These are phyloP conservation scores for Larix sibirica DNA, from an alignment of 83 land plant species.

Conservation along the genomic window DNA sequence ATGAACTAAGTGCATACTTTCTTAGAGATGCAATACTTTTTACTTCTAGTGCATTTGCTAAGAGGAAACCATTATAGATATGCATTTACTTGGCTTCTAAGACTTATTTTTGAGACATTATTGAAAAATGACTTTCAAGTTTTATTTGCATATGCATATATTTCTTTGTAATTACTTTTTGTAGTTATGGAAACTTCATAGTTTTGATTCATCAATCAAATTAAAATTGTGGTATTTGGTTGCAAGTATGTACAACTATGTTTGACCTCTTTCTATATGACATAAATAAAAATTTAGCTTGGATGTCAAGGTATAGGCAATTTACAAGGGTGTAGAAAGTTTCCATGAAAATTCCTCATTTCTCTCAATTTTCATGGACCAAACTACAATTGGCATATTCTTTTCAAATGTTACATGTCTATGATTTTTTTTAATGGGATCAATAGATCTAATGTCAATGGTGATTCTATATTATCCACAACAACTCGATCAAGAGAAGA, in stretches of 20 bases:
- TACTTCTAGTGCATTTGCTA: neutral
- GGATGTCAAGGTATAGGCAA: neutral
- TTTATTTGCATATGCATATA: too few species aligned
- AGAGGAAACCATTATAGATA: neutral
- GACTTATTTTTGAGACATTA: too few species aligned
- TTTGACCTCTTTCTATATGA: neutral
- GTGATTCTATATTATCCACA: neutral
- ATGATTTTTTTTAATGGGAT: neutral
- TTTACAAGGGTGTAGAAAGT: neutral
- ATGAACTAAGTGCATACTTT: too few species aligned
- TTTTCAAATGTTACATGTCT: neutral
- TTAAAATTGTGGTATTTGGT: neutral
- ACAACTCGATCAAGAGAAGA: neutral
- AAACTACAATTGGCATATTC: neutral
- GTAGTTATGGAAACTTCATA: neutral
- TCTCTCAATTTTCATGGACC: neutral
- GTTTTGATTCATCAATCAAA: neutral
- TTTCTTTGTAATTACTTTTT: neutral
- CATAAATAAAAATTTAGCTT: neutral
- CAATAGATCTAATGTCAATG: neutral
- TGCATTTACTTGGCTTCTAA: neutral
- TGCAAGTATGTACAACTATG: neutral
- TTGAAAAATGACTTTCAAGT: too few species aligned
- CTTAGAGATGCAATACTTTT: too few species aligned
- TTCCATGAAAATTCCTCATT: neutral